Conservation (phyloP, 352 stramenopile genomes). For the Globisporangium middletonii region DNA sequence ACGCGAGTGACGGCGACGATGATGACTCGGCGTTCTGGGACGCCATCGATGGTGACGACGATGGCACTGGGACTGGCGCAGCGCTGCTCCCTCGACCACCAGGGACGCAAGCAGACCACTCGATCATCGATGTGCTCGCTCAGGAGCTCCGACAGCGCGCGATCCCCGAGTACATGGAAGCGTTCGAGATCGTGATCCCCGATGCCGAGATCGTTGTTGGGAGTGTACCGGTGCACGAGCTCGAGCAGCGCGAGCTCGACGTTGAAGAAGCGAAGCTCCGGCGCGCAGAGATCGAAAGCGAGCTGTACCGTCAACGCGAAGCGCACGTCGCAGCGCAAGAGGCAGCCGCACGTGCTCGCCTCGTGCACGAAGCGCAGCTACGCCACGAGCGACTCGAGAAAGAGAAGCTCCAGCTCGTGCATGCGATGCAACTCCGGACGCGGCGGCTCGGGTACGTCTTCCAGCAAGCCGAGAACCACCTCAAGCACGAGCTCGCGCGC, state of each 20-base stretch:
- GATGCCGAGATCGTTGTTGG: constrained; percentile 58
- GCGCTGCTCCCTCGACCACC: not conserved
- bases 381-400: constrained; percentile 31
- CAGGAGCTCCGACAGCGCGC: constrained; percentile 30
- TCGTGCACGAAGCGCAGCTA: constrained; percentile 34
- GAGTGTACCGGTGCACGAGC: constrained; percentile 46
- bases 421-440: constrained; percentile 37
- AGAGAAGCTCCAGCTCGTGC: constrained; percentile 39
- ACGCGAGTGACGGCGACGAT: constrained; percentile 1
- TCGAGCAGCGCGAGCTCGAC: constrained; percentile 54
- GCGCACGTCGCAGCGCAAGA: constrained; percentile 40
- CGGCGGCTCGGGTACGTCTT: constrained; percentile 65
- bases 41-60: constrained; percentile 11
- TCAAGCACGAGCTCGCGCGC: constrained; percentile 41
- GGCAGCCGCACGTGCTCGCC: constrained; percentile 18
- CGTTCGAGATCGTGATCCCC: constrained; percentile 65
- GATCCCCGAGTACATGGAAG: constrained; percentile 54
- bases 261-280: constrained; percentile 49
- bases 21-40: constrained; percentile 36
- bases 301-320: constrained; percentile 44
- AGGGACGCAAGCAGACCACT: constrained; percentile 17
- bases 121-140: constrained; percentile 47
- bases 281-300: constrained; percentile 41
- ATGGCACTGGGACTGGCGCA: not conserved
- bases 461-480: constrained; percentile 52